Evolutionary conservation across 2,329 filamentous ascomycete genomes (phyloP).

Genomic region (Colletotrichum coccodes): DNA sequence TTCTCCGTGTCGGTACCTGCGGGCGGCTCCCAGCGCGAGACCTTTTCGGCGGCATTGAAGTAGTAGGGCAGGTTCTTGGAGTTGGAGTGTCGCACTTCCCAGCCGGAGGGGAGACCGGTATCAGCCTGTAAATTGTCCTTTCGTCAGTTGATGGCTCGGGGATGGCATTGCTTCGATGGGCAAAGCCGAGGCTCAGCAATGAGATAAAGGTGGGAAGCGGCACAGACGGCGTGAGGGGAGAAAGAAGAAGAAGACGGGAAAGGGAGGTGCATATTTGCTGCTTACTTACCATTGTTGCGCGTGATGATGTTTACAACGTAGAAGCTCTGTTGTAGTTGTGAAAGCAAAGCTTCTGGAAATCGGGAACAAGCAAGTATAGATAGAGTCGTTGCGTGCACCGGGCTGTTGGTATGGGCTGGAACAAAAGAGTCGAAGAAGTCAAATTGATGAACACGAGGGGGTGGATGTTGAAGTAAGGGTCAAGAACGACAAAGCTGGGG

Average conservation of each 20-base stretch:
- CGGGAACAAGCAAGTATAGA: background rate
- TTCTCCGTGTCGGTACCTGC: slow-evolving; percentile 88
- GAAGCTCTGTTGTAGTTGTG: background rate
- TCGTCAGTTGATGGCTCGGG: slow-evolving; percentile 2
- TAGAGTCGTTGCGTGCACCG: background rate
- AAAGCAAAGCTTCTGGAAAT: background rate
- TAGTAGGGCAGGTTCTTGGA: slow-evolving; percentile 99
- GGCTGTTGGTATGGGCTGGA: background rate
- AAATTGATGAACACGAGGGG: background rate
- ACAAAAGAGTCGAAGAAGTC: background rate
- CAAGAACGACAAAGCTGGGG: background rate
- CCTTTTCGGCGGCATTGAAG: slow-evolving; percentile 88
- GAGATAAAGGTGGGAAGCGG: background rate
- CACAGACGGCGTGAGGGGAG: background rate
- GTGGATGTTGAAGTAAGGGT: background rate
- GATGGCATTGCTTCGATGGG: slow-evolving; percentile 20
- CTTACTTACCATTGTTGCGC: slow-evolving; percentile 11
- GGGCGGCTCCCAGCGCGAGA: slow-evolving; percentile 96
- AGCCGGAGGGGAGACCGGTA: slow-evolving; percentile 83
- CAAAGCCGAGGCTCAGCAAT: background rate
- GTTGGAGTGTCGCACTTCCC: slow-evolving; percentile 98
- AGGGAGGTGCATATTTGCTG: background rate
- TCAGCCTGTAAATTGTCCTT: slow-evolving; percentile 63
- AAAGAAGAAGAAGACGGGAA: background rate
- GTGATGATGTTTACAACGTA: background rate